Evolutionary conservation across 129 eudicot species (phyloP), one percentile per base, ranked within the genome.

Genomic region (Chrysanthemum seticuspe): DNA sequence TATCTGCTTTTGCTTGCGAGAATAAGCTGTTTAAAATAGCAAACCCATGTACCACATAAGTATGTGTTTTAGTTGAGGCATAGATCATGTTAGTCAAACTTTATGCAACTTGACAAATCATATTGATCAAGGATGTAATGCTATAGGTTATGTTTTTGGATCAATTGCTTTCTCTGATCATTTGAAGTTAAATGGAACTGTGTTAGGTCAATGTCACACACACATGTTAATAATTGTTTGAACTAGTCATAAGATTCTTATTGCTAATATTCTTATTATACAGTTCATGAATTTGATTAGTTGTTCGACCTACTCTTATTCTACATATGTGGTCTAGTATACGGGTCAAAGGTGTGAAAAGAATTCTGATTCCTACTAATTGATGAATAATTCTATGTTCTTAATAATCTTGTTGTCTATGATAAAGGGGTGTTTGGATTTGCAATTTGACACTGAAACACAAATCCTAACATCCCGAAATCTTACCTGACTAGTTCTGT

Each of bases 261-360:
- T 19, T 19, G 21, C 21, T 19, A 19, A 19, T 19, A 19, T 19
- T 19, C 21, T 19, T 19, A 19, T 19, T 19, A 19, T 19, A 19
- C n/a, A 56, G 44, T 9, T 36, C 27, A 74, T 74, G 65, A 74
- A 34, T 65, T 53, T 21, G 59, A 55, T 66, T n/a, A 75, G 34
- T 67, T 58, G 27, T 65, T 54, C 19, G 40, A 36, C 48, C 3
- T 11, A 57, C 31, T 8, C 6, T 7, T 27, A 10, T 67, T 36
- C 48, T 27, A 21, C 58, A 65, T 75, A 56, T 21, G 76, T 45
- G n/a, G 67, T 47, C 16, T 72, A 15, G 77, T 18, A 67, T 23
- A 48, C 15, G 9, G 10, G 31, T 14, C 47, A 40, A 40, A 2
- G 10, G 40, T 56, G 19, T 25, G 13, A 62, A 31, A 6, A 6